Conservation (phyloP, 2,329 filamentous ascomycete genomes). For the Conoideocrella luteorostrata region DNA sequence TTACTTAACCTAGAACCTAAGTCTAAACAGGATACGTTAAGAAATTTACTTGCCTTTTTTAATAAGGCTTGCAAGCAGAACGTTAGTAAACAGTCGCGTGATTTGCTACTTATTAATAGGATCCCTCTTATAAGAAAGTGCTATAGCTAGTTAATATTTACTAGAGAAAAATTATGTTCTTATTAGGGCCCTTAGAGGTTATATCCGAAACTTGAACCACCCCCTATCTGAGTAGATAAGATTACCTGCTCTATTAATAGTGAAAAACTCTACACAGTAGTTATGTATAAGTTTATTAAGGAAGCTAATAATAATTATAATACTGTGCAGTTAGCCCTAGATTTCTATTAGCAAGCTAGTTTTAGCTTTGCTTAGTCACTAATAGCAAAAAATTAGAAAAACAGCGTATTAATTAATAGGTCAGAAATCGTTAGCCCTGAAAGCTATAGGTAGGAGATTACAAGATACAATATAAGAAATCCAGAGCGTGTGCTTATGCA, state of each 20-base stretch:
- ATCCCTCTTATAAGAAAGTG: constrained; percentile 1
- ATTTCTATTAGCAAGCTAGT: background rate
- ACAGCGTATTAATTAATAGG: background rate
- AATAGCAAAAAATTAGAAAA: background rate
- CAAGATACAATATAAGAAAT: background rate
- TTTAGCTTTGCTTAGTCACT: constrained; percentile 1
- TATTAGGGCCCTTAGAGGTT: background rate
- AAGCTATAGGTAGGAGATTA: background rate
- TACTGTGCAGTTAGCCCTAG: background rate
- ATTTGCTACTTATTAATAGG: background rate
- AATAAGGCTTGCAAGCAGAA: constrained; percentile 5
- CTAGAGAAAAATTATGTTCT: background rate
- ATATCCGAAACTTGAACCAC: background rate
- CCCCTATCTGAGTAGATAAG: background rate
- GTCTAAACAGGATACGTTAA: background rate
- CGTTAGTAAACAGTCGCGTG: background rate
- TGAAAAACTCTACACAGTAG: constrained; percentile 1
- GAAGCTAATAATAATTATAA: background rate
- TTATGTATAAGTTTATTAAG: constrained; percentile 3
- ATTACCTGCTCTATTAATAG: background rate
- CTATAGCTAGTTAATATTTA: background rate
- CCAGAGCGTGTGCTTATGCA: background rate
- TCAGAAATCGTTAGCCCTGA: background rate
- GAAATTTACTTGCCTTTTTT: constrained; percentile 2
- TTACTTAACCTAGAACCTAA: constrained; percentile 1